phyloP scores from a whole-genome alignment of 345 rosid species.

The Salix purpurea region DNA sequence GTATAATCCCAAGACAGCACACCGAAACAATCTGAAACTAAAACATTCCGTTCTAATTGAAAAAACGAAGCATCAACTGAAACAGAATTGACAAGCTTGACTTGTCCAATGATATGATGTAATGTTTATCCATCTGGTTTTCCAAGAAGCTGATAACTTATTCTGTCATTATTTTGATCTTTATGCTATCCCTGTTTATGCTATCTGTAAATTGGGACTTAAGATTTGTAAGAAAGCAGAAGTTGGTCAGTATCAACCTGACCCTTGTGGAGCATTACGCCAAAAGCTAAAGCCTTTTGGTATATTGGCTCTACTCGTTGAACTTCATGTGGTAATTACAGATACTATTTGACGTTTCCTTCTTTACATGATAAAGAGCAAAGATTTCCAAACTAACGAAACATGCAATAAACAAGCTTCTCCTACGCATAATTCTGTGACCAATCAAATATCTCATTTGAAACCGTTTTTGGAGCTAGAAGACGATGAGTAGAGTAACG shows the following conservation, averaged over 20 bases:
- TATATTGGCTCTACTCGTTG: slow-evolving; percentile 1
- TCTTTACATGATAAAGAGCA: slow-evolving; percentile 29
- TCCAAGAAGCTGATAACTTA: neutral
- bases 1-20: no score
- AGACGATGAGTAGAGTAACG: slow-evolving; percentile 65
- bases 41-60: no score
- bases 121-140: neutral
- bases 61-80: no score
- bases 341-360: slow-evolving; percentile 5
- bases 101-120: no score
- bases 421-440: slow-evolving; percentile 12
- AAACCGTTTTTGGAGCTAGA: slow-evolving; percentile 32
- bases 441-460: slow-evolving; percentile 19
- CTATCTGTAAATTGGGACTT: neutral
- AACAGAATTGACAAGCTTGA: no score
- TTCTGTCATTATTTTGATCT: neutral
- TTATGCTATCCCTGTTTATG: neutral
- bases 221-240: neutral
- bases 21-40: no score
- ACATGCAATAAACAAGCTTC: slow-evolving; percentile 15
- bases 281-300: slow-evolving; percentile 8
- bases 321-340: slow-evolving; percentile 17
- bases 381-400: slow-evolving; percentile 13
- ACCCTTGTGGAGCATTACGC: neutral
- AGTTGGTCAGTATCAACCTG: neutral